phyloP scores from a whole-genome alignment of 371 early-diverging fungal genomes.

The Mucor circinelloides region DNA sequence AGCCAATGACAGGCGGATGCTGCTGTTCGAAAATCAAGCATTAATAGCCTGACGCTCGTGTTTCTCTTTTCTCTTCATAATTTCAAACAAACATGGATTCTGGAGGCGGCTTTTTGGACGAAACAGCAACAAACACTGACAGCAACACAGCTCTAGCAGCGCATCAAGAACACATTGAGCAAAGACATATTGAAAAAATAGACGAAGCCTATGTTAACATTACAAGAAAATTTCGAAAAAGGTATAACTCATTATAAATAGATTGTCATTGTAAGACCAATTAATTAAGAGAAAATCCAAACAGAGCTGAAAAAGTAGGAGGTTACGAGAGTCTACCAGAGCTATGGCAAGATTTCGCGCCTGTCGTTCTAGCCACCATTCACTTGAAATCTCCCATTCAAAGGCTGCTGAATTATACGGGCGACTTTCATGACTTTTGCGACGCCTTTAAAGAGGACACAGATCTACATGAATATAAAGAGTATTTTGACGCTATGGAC shows the following conservation, averaged over 20 bases:
- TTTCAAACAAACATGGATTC: constrained; percentile 1
- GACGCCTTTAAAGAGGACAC: constrained; percentile 33
- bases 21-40: not conserved
- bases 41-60: not conserved
- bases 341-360: constrained; percentile 34
- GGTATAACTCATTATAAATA: constrained; percentile 20
- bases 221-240: constrained; percentile 37
- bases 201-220: constrained; percentile 22
- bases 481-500: constrained; percentile 37
- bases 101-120: not conserved
- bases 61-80: not conserved
- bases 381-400: constrained; percentile 28
- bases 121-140: not conserved
- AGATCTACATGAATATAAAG: constrained; percentile 28
- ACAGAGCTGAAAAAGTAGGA: constrained; percentile 18
- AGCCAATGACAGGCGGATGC: not conserved
- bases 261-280: not conserved
- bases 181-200: constrained; percentile 11
- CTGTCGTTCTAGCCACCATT: constrained; percentile 20
- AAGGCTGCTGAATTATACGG: constrained; percentile 28
- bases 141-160: not conserved
- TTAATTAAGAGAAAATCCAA: not conserved
- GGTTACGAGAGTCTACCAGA: constrained; percentile 31
- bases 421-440: constrained; percentile 44
- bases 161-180: constrained; percentile 1